These are phyloP conservation scores for Annulohypoxylon bovei DNA, from an alignment of 495 filamentous ascomycete species.

Conservation along the genomic window DNA sequence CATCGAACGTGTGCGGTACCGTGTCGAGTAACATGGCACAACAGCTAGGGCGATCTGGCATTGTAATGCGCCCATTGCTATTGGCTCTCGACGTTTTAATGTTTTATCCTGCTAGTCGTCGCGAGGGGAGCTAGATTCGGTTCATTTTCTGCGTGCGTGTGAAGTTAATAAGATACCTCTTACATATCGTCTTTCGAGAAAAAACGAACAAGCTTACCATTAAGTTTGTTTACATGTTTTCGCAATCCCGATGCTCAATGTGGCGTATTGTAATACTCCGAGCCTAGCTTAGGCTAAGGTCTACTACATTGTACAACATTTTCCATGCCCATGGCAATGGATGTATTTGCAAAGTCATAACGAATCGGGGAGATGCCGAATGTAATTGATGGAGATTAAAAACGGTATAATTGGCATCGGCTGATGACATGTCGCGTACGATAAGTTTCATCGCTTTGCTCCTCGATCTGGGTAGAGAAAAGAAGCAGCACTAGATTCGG, in stretches of 20 bases:
- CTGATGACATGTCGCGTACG: slow-evolving; percentile 1
- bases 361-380: slow-evolving; percentile 17
- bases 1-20: slow-evolving; percentile 9
- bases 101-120: neutral
- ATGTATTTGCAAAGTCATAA: neutral
- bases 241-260: neutral
- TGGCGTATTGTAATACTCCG: neutral
- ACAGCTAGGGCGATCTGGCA: slow-evolving; percentile 12
- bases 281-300: neutral
- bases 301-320: slow-evolving; percentile 3
- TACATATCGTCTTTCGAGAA: neutral
- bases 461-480: neutral
- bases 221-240: neutral
- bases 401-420: slow-evolving; percentile 13
- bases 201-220: slow-evolving; percentile 15
- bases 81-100: neutral
- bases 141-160: neutral
- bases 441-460: slow-evolving; percentile 5
- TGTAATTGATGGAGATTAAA: neutral
- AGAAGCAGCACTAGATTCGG: slow-evolving; percentile 9
- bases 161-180: neutral
- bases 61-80: neutral
- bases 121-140: neutral
- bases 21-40: slow-evolving; percentile 20
- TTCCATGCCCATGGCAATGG: neutral